Evolutionary conservation across 371 early-diverging fungal species (phyloP).

Genomic region (Synchytrium microbalum): DNA sequence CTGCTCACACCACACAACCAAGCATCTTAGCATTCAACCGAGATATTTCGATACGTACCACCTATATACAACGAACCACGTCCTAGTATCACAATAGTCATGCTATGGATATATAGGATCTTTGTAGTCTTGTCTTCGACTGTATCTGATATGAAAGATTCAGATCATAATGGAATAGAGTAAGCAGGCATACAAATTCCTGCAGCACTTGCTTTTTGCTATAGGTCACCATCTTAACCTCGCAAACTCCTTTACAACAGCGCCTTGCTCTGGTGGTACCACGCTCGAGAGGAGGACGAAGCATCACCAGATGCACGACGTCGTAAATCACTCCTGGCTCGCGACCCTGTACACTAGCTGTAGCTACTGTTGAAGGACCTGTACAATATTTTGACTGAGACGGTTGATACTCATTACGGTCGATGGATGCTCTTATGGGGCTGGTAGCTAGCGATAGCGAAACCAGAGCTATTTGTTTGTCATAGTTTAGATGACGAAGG

Average conservation of each 20-base stretch:
- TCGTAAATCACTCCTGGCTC: conserved; percentile 27
- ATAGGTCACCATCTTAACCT: not conserved
- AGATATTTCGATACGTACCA: too few species aligned
- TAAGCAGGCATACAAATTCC: not conserved
- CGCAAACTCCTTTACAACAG: conserved; percentile 18
- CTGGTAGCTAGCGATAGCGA: too few species aligned
- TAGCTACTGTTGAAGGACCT: too few species aligned
- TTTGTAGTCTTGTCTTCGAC: conserved; percentile 60
- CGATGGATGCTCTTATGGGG: too few species aligned
- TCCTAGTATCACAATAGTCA: conserved; percentile 39
- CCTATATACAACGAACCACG: too few species aligned
- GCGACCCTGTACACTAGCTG: conserved; percentile 25
- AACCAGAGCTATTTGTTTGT: too few species aligned
- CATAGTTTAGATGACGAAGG: too few species aligned
- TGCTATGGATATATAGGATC: conserved; percentile 40
- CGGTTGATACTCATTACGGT: too few species aligned
- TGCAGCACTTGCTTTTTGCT: too few species aligned
- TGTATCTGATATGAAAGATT: conserved; percentile 50
- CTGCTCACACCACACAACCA: too few species aligned
- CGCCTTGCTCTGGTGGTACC: conserved; percentile 54
- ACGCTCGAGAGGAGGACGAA: conserved; percentile 49
- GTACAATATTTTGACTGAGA: too few species aligned
- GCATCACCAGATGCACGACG: conserved; percentile 43
- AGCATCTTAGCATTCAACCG: too few species aligned
- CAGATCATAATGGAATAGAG: conserved; percentile 37